A percentile compares a stretch with the other conserved stretches of the same genome.
Evolutionary conservation across 495 filamentous ascomycete genomes (phyloP).

Genomic region (Oidiodendron maius): DNA sequence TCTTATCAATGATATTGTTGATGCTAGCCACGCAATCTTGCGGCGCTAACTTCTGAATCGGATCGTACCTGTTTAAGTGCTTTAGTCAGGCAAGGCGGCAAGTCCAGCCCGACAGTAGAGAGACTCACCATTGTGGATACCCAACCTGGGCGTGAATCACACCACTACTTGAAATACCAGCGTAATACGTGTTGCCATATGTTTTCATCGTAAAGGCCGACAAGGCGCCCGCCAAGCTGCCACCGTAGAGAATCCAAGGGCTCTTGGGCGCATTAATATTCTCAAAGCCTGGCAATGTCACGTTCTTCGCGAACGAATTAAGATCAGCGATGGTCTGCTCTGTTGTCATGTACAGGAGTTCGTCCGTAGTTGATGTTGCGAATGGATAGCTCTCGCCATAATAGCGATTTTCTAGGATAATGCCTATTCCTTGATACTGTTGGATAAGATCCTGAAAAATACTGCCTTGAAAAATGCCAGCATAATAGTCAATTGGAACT

Average conservation of each 20-base stretch:
- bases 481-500: no score
- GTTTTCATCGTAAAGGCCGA: slow-evolving; percentile 34
- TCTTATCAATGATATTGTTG: slow-evolving; percentile 37
- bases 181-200: slow-evolving; percentile 35
- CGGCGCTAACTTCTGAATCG: slow-evolving; percentile 31
- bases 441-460: no score
- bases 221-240: slow-evolving; percentile 36
- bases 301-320: slow-evolving; percentile 38
- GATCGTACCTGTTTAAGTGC: slow-evolving; percentile 24
- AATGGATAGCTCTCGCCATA: slow-evolving; percentile 38
- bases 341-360: slow-evolving; percentile 35
- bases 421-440: no score
- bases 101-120: no score
- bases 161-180: slow-evolving; percentile 36
- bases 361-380: slow-evolving; percentile 32
- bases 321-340: slow-evolving; percentile 42
- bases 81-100: no score
- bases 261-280: slow-evolving; percentile 30
- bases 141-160: slow-evolving; percentile 28
- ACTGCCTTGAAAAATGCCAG: no score
- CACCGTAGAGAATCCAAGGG: slow-evolving; percentile 39
- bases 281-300: slow-evolving; percentile 31
- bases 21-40: slow-evolving; percentile 36
- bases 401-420: slow-evolving; percentile 41
- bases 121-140: slow-evolving; percentile 33